phyloP scores from a whole-genome alignment of 495 filamentous ascomycete species.

The Podospora sp. region DNA sequence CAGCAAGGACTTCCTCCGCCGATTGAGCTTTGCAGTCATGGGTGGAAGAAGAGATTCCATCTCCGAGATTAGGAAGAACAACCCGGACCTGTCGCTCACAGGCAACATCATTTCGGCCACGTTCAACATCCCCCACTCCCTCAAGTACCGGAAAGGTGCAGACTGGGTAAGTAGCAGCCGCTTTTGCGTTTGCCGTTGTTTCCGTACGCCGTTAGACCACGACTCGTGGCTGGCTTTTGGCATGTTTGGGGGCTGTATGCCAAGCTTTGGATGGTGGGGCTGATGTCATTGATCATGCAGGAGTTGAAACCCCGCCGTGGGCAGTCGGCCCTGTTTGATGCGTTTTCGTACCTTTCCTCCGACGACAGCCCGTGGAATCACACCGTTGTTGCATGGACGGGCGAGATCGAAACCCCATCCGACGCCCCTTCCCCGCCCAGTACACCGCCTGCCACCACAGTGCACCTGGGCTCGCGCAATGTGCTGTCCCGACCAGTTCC shows the following conservation, averaged over 20 bases:
- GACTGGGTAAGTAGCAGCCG: constrained; percentile 66
- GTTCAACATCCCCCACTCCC: constrained; percentile 78
- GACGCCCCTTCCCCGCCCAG: constrained; percentile 44
- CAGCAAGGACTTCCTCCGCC: constrained; percentile 63
- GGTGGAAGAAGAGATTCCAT: constrained; percentile 52
- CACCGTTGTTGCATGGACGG: constrained; percentile 88
- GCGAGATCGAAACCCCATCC: constrained; percentile 68
- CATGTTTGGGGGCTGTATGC: constrained; percentile 14
- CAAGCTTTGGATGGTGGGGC: constrained; percentile 32
- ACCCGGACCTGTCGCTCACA: constrained; percentile 71
- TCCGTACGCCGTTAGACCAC: not conserved
- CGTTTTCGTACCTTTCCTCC: constrained; percentile 80
- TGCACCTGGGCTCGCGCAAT: constrained; percentile 47
- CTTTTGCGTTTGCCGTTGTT: constrained; percentile 26
- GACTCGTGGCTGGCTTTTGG: not conserved
- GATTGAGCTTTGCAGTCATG: constrained; percentile 58
- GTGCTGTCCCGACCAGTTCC: constrained; percentile 74
- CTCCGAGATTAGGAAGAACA: constrained; percentile 58
- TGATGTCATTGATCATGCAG: constrained; percentile 46
- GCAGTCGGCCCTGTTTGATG: constrained; percentile 86
- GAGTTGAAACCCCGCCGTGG: constrained; percentile 75
- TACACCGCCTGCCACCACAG: constrained; percentile 47
- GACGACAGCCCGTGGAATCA: constrained; percentile 78
- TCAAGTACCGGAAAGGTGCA: constrained; percentile 65
- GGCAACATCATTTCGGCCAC: constrained; percentile 86